Percentiles rank a stretch among this genome's conserved stretches.
These are phyloP conservation scores for Aspergillus neotritici DNA, from an alignment of 2,329 filamentous ascomycete genomes.

Conservation along the genomic window DNA sequence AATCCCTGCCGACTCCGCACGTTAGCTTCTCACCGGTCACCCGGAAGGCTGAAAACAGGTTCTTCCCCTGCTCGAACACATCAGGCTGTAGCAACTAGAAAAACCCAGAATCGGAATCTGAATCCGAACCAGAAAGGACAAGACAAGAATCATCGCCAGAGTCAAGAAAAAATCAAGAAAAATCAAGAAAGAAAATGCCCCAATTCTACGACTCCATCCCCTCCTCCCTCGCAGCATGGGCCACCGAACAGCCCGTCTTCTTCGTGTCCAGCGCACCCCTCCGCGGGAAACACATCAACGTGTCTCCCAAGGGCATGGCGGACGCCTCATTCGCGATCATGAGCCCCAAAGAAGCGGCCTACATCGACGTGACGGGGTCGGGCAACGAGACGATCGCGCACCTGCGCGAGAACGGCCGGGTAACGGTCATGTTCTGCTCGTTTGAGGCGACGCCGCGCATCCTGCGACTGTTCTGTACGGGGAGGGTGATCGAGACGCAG, in stretches of 20 bases:
- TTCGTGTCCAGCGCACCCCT: constrained; percentile 68
- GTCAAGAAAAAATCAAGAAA: no score
- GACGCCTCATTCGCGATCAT: constrained; percentile 59
- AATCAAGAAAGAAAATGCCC: constrained; percentile 43
- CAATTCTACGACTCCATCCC: constrained; percentile 55
- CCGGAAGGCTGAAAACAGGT: no score
- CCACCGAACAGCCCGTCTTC: constrained; percentile 64
- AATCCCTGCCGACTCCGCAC: no score
- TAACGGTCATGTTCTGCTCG: constrained; percentile 69
- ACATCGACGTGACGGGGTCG: constrained; percentile 69
- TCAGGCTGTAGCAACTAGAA: no score
- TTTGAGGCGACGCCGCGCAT: constrained; percentile 58
- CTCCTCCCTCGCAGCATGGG: constrained; percentile 56
- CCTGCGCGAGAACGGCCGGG: constrained; percentile 68
- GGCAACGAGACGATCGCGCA: constrained; percentile 72
- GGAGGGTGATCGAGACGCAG: constrained; percentile 53
- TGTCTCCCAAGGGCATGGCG: constrained; percentile 68
- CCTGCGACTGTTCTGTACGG: constrained; percentile 58
- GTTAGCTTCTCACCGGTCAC: no score
- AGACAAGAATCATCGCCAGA: no score
- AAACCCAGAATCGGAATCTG: no score
- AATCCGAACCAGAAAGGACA: no score
- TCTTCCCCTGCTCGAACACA: no score
- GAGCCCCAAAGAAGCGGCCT: constrained; percentile 55
- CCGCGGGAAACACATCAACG: constrained; percentile 64